phyloP scores from a whole-genome alignment of 23 red algal genomes.

The Gracilaria caudata region DNA sequence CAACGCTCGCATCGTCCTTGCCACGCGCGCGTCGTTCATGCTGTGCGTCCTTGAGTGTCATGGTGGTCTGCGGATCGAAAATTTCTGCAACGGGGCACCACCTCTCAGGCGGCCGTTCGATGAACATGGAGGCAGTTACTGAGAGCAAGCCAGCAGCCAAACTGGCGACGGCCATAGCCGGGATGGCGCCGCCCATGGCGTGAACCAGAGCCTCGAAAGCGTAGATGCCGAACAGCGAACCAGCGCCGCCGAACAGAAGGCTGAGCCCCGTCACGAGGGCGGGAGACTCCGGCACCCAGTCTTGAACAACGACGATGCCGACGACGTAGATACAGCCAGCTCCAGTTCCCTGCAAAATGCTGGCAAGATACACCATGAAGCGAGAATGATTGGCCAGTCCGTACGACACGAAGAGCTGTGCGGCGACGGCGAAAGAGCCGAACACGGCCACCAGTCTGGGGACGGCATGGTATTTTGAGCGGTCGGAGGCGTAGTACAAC shows the following conservation, averaged over 20 bases:
- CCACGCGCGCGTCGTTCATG: not conserved
- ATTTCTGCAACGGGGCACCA: constrained; percentile 32
- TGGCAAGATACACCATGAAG: constrained; percentile 9
- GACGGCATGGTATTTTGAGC: constrained; percentile 1
- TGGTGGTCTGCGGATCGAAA: constrained; percentile 16
- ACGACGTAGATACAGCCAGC: constrained; percentile 51
- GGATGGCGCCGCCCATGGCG: constrained; percentile 30
- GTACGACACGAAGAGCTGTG: constrained; percentile 37
- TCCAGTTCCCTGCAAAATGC: constrained; percentile 2
- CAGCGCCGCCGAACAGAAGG: constrained; percentile 40
- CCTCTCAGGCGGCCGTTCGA: constrained; percentile 23
- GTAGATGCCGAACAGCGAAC: constrained; percentile 46
- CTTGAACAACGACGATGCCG: constrained; percentile 36
- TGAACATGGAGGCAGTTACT: constrained; percentile 11
- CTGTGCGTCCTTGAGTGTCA: constrained; percentile 15
- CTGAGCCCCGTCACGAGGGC: constrained; percentile 28
- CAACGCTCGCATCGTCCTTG: not conserved
- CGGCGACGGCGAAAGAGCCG: constrained; percentile 33
- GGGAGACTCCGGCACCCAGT: constrained; percentile 51
- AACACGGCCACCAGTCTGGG: constrained; percentile 17
- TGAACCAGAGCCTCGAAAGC: constrained; percentile 7
- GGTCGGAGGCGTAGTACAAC: constrained; percentile 32
- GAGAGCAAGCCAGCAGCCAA: constrained; percentile 2
- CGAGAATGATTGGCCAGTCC: not conserved
- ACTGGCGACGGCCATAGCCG: constrained; percentile 49